Base-by-base conservation (phyloP, 2,329 filamentous ascomycete genomes). In the Dactylella cylindrospora region DNA sequence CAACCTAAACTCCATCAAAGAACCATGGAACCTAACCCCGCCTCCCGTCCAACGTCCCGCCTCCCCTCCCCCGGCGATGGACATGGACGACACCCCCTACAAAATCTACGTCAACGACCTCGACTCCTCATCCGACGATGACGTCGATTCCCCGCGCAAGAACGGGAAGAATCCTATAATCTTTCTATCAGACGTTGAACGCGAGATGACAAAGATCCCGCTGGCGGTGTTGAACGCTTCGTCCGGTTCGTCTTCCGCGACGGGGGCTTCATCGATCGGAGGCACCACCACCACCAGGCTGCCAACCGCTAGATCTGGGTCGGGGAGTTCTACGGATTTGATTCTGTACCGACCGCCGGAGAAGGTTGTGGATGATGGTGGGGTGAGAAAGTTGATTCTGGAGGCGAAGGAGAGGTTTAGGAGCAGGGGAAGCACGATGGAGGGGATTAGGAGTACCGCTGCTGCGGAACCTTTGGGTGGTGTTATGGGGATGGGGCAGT, bases 171-270 rank as follows among this genome's bases (percentile, higher is more conserved):
- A 77, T 66, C 79, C 65, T 31, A 47, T 94, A 39, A 78, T 90
- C 70, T 90, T 96, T 75, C 79, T 95, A 0, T 84, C 89, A 0
- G 88, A 94, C 71, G 86, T 97, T 50, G 85, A 91, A 71, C 88
- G 86, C 73, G 85, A 88, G 70, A 78, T 97, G 46, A 79, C 79
- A 65, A 78, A 80, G 57, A 84, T 85, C 62, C 88, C 90, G 45
- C 83, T 84, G 22, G 71, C 70, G 12, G 68, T 77, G 35, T 80
- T 84, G 13, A 62, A 53, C 22, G 57, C 57, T 71, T 95, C 36
- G 78, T 90, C 4, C 76, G 72, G n/a, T 71, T 73, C 33, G 71
- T 36, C 73, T 8, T 80, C 70, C 77, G 80, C 70, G 71, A 74
- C 45, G 76, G 81, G 3, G 77, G 78, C 62, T 76, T 80, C 68